A percentile compares a stretch with the other conserved stretches of the same genome.
Conservation (phyloP, 805 yeast species). For the Saccharomycopsis lassenensis region DNA sequence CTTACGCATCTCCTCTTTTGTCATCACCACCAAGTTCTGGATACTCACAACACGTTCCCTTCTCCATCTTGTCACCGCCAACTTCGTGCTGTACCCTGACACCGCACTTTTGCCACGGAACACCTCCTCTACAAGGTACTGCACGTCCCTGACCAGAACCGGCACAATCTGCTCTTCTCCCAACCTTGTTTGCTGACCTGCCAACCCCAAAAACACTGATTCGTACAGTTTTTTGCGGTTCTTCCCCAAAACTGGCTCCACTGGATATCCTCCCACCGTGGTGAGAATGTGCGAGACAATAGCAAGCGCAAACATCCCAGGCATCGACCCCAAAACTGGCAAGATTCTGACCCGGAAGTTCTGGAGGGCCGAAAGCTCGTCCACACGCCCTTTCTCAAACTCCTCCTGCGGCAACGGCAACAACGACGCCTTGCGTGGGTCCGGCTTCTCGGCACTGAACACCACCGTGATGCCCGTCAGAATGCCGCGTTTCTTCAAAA, state of each 20-base stretch:
- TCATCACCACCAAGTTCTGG: conserved; percentile 79
- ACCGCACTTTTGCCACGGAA: conserved; percentile 88
- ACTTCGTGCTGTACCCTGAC: conserved; percentile 68
- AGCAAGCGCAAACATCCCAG: conserved; percentile 90
- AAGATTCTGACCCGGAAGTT: conserved; percentile 89
- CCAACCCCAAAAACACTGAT: conserved; percentile 66
- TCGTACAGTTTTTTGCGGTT: conserved; percentile 80
- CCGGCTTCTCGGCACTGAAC: conserved; percentile 93
- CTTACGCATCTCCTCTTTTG: conserved; percentile 70
- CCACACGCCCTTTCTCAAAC: conserved; percentile 70
- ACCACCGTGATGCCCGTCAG: conserved; percentile 70
- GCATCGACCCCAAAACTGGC: conserved; percentile 95
- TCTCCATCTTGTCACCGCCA: conserved; percentile 81
- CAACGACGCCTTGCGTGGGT: conserved; percentile 81
- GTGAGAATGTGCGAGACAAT: conserved; percentile 79
- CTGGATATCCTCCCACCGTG: conserved; percentile 74
- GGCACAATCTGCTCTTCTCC: conserved; percentile 76
- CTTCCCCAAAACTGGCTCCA: conserved; percentile 85
- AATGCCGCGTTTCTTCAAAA: conserved; percentile 73
- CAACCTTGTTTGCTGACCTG: conserved; percentile 77
- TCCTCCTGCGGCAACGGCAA: conserved; percentile 81
- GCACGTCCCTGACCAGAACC: conserved; percentile 58
- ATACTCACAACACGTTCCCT: conserved; percentile 49
- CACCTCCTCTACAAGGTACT: conserved; percentile 81
- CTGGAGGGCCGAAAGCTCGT: conserved; percentile 73